These are phyloP conservation scores for Ephemerocybe angulata DNA, from an alignment of 768 basidiomycete genomes.

Conservation along the genomic window DNA sequence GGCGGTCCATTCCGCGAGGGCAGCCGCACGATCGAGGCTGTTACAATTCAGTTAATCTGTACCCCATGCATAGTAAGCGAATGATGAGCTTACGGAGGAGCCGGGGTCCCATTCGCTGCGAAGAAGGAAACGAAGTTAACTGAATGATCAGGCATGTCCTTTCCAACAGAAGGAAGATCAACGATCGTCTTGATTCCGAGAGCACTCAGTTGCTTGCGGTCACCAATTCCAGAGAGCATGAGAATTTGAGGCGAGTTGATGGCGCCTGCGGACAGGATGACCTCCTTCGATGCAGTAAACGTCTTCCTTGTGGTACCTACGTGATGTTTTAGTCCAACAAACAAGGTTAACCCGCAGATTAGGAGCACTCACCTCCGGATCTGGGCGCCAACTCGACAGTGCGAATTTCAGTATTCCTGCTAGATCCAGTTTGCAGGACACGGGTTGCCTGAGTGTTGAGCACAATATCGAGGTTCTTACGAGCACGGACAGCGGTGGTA, in stretches of 20 bases:
- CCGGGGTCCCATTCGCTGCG: not conserved
- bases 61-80: not conserved
- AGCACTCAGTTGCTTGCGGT: conserved; percentile 7
- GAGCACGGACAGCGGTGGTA: conserved; percentile 16
- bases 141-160: conserved; percentile 15
- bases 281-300: conserved; percentile 15
- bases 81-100: conserved; percentile 1
- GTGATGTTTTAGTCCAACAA: not conserved
- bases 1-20: conserved; percentile 3
- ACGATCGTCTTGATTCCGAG: conserved; percentile 10
- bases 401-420: conserved; percentile 2
- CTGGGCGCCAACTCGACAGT: conserved; percentile 8
- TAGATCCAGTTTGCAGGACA: conserved; percentile 13
- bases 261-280: conserved; percentile 17
- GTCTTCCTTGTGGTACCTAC: not conserved
- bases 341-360: not conserved
- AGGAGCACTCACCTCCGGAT: conserved; percentile 1
- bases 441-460: conserved; percentile 25
- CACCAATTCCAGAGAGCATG: conserved; percentile 20
- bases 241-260: conserved; percentile 19
- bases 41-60: not conserved
- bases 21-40: conserved; percentile 1
- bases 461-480: conserved; percentile 12
- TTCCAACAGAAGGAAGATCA: conserved; percentile 17
- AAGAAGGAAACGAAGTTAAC: not conserved